Conservation (phyloP, 2,329 filamentous ascomycete species). For the Leptographium wingfieldii region DNA sequence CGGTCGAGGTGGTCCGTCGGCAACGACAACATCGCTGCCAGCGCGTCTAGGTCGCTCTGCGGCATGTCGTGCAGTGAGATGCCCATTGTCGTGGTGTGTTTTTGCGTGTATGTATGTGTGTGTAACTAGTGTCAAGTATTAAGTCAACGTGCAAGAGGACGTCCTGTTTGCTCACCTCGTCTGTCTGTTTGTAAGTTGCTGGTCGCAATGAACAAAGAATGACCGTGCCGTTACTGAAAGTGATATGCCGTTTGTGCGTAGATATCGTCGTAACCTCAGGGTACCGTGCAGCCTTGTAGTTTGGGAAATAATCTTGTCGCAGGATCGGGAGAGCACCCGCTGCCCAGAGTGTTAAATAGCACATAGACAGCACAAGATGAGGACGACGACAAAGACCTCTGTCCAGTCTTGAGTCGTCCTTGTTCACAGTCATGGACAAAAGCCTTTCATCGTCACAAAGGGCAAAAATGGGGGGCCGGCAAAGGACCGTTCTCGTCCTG, state of each 20-base stretch:
- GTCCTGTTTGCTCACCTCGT: not conserved
- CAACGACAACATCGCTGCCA: constrained; percentile 6
- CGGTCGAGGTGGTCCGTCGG: not conserved
- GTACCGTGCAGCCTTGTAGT: too few species aligned
- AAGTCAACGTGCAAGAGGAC: not conserved
- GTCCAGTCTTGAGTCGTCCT: too few species aligned
- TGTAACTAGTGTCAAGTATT: too few species aligned
- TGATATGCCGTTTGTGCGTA: not conserved
- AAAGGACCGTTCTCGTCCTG: not conserved
- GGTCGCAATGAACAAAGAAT: not conserved
- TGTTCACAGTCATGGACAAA: not conserved
- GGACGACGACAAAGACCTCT: too few species aligned
- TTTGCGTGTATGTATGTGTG: not conserved
- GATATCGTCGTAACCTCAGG: too few species aligned
- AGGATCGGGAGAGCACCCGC: too few species aligned
- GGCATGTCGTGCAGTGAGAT: not conserved
- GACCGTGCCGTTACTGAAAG: not conserved
- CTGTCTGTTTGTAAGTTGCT: not conserved
- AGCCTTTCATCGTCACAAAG: not conserved
- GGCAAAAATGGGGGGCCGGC: not conserved
- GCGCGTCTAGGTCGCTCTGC: not conserved
- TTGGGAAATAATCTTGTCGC: too few species aligned
- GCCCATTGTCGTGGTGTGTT: not conserved
- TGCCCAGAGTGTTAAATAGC: too few species aligned
- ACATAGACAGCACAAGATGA: too few species aligned